Evolutionary conservation across 495 filamentous ascomycete species (phyloP), one percentile per base, ranked within the genome.

Genomic region (Penicillium arizonense): DNA sequence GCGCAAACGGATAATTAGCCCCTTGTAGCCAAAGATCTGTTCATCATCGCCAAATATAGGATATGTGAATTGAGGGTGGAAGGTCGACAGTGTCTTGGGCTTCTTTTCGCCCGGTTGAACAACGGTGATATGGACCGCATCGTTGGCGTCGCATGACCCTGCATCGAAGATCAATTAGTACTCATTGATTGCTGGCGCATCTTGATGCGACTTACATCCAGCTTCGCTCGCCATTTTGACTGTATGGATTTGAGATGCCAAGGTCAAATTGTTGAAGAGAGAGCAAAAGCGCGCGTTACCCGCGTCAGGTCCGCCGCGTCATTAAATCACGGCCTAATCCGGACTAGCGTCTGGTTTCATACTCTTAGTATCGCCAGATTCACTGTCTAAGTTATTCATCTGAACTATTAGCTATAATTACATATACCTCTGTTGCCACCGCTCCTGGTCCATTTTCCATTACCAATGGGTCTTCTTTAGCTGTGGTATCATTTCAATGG

Each of bases 1-100:
- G 33, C 79, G 80, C 41, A 99, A 66, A 36, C 85, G 77, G 55
- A 97, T 84, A 42, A 83, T 80, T 48, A 96, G 75, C 24, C 82
- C 81, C 57, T 88, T 83, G 71, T 97, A 96, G 20, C 94, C 94
- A 57, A 96, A 93, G 44, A 99, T 93, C 13, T 74, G 76, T 72
- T 99, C 91, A 0, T 90, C 85, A 13, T 97, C 86, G 62, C 91
- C 93, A 61, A 97, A 97, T 50, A 99, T 88, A 0, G 87, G 74
- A 67, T 96, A 96, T 16, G 91, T 96, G 68, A 93, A 94, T 59
- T 80, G 81, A 2, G 94, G 94, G 51, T 89, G 79, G 71, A 97
- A 97, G 47, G 76, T 79, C 16, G 78, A 75, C 28, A 87, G 60
- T 4, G 79, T 82, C 59, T 82, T 81, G 16, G 81, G 74, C 50